Conservation (phyloP, 164 flowering plant species). For the Dillenia suffruticosa region DNA sequence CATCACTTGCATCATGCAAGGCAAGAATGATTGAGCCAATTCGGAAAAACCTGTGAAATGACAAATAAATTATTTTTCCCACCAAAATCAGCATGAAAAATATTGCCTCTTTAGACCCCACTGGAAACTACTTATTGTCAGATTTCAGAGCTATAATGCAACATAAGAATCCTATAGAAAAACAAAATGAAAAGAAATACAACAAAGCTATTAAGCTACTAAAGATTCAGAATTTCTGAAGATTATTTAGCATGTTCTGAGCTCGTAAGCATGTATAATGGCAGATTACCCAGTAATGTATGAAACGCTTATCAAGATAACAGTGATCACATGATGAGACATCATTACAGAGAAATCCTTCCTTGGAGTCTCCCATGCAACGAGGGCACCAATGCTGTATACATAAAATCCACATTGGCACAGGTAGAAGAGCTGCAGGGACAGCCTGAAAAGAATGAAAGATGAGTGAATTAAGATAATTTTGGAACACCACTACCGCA, state of each 20-base stretch:
- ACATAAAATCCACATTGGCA: conserved; percentile 94
- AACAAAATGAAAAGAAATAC: no score
- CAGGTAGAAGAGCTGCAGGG: conserved; percentile 72
- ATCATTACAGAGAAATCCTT: conserved; percentile 94
- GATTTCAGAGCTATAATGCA: no score
- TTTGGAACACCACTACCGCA: no score
- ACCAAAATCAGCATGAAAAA: no score
- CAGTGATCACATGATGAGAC: conserved; percentile 91
- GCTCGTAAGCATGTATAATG: background rate
- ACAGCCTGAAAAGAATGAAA: conserved; percentile 40
- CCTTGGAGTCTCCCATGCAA: conserved; percentile 90
- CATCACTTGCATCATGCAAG: conserved; percentile 88
- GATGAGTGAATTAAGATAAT: no score
- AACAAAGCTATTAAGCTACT: no score
- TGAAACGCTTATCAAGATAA: conserved; percentile 62
- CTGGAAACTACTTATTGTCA: no score
- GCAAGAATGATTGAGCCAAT: conserved; percentile 76
- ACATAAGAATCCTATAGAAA: no score
- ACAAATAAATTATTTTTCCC: background rate
- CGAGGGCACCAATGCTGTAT: conserved; percentile 77
- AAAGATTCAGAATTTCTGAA: background rate
- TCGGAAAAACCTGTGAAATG: conserved; percentile 62
- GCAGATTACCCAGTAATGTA: conserved; percentile 59
- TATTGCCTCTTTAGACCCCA: no score
- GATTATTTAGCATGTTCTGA: no score